Conservation (phyloP, 768 basidiomycete species). For the Ramaria sp. region DNA sequence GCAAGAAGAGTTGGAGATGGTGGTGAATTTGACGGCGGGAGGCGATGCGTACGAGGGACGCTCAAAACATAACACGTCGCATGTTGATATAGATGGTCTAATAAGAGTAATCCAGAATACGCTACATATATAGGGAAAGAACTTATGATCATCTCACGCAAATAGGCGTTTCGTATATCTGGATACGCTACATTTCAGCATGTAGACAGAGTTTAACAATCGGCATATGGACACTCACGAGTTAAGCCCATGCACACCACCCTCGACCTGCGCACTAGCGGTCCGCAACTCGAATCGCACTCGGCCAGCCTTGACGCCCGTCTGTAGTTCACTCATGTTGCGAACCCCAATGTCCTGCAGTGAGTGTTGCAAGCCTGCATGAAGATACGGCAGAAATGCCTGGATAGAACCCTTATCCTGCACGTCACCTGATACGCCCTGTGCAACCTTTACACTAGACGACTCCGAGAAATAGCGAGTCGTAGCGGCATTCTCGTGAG, state of each 20-base stretch:
- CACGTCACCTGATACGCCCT: conserved; percentile 93
- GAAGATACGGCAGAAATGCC: conserved; percentile 82
- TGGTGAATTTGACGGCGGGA: conserved; percentile 24
- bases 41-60: background rate
- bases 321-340: conserved; percentile 54
- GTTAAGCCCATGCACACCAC: conserved; percentile 91
- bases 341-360: conserved; percentile 85
- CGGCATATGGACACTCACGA: conserved; percentile 43
- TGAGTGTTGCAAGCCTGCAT: conserved; percentile 82
- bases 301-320: conserved; percentile 49
- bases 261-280: conserved; percentile 90
- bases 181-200: conserved; percentile 5
- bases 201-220: background rate
- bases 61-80: background rate
- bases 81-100: background rate
- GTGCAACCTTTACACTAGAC: conserved; percentile 90
- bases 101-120: background rate
- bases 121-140: background rate
- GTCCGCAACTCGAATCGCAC: conserved; percentile 91
- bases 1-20: conserved; percentile 41
- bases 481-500: conserved; percentile 87
- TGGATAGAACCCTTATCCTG: conserved; percentile 94
- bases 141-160: conserved; percentile 18
- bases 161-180: conserved; percentile 53
- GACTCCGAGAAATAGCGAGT: conserved; percentile 92